Percentiles rank a stretch among this genome's conserved stretches.
Conservation (phyloP, 2,329 filamentous ascomycete genomes). For the Clarireedia monteithiana region DNA sequence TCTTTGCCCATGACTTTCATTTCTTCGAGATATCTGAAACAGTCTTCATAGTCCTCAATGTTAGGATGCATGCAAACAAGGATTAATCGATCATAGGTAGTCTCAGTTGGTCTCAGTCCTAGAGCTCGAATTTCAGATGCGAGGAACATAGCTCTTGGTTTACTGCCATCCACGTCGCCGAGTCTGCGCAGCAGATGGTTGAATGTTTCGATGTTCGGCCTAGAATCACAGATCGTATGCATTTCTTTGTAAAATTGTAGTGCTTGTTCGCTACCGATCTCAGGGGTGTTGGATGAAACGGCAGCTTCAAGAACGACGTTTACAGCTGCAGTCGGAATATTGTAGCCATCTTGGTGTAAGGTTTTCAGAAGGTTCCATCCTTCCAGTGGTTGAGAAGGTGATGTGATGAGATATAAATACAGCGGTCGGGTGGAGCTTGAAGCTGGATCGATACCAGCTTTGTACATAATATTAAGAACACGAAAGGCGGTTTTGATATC, state of each 20-base stretch:
- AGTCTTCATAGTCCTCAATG: conserved; percentile 37
- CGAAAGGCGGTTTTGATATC: conserved; percentile 61
- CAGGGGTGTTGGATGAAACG: conserved; percentile 25
- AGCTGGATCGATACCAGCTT: conserved; percentile 50
- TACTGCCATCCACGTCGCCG: conserved; percentile 23
- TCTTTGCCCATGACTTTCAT: conserved; percentile 36
- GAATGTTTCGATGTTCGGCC: conserved; percentile 47
- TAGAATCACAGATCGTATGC: conserved; percentile 40
- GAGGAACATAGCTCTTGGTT: conserved; percentile 52
- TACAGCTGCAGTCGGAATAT: conserved; percentile 42
- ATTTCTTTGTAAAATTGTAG: conserved; percentile 54
- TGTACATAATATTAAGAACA: conserved; percentile 65
- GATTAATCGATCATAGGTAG: conserved; percentile 56
- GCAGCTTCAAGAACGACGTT: conserved; percentile 35
- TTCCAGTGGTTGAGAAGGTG: conserved; percentile 36
- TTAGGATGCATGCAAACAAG: conserved; percentile 40
- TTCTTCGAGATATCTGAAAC: conserved; percentile 41
- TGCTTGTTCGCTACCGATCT: conserved; percentile 38
- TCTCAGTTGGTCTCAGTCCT: conserved; percentile 42
- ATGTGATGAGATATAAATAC: conserved; percentile 44
- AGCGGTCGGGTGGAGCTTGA: conserved; percentile 56
- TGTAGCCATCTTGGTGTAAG: conserved; percentile 41
- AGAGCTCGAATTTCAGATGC: conserved; percentile 53
- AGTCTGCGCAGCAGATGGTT: conserved; percentile 47
- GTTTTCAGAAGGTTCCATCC: conserved; percentile 50